Percentiles rank a stretch among this genome's conserved stretches.
These are phyloP conservation scores for Syncephalastrum monosporum DNA, from an alignment of 371 early-diverging fungal genomes.

Conservation along the genomic window DNA sequence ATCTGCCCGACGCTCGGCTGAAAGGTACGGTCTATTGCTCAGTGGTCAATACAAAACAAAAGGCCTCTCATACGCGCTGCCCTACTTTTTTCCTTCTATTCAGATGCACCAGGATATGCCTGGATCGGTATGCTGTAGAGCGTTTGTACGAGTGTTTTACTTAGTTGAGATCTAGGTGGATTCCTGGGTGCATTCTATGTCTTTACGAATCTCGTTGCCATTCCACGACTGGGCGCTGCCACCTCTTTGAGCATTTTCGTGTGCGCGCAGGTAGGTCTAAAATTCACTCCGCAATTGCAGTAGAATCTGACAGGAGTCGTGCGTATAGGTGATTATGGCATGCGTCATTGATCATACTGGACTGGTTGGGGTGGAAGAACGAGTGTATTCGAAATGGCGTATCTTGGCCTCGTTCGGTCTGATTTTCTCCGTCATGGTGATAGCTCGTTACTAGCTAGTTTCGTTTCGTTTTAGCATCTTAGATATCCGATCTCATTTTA, in stretches of 20 bases:
- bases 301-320: neutral
- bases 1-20: constrained; percentile 17
- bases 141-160: no score
- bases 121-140: constrained; percentile 26
- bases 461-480: no score
- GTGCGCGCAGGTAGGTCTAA: constrained; percentile 24
- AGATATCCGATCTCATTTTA: no score
- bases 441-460: constrained; percentile 25
- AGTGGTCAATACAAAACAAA: no score
- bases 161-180: constrained; percentile 21
- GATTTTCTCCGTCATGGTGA: constrained; percentile 46
- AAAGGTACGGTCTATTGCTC: no score
- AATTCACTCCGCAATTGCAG: no score
- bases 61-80: no score
- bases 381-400: constrained; percentile 48
- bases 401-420: constrained; percentile 50
- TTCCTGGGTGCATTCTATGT: constrained; percentile 27
- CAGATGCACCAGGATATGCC: constrained; percentile 31
- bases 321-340: constrained; percentile 25
- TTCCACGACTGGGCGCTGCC: constrained; percentile 32
- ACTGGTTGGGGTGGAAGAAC: constrained; percentile 24
- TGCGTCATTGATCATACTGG: constrained; percentile 26
- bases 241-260: constrained; percentile 34
- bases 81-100: neutral
- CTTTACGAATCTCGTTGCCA: constrained; percentile 25